Evolutionary conservation across 2,329 filamentous ascomycete species (phyloP).

Genomic region (Cordyceps cateniannulata): DNA sequence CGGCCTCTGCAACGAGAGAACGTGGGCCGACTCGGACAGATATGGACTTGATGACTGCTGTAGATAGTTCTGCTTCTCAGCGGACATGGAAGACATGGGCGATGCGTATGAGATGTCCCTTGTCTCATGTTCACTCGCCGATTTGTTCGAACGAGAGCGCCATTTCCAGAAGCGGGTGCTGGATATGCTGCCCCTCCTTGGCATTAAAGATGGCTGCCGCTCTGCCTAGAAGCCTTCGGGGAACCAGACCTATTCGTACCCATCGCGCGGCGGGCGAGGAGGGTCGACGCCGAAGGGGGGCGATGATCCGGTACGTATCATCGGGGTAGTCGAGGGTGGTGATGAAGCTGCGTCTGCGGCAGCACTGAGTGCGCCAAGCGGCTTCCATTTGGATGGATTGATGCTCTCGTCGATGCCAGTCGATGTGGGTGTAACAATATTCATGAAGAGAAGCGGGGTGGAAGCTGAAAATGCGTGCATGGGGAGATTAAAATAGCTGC

Average conservation of each 20-base stretch:
- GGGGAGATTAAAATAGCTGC: conserved; percentile 29
- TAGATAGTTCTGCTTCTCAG: conserved; percentile 4
- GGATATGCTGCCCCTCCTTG: conserved; percentile 28
- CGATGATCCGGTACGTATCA: not conserved
- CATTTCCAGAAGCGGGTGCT: conserved; percentile 34
- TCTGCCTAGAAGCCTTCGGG: conserved; percentile 59
- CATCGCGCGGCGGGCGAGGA: conserved; percentile 46
- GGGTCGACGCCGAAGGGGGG: conserved; percentile 38
- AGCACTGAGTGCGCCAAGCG: not conserved
- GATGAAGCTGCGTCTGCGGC: conserved; percentile 1
- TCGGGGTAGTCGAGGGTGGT: not conserved
- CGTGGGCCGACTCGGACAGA: conserved; percentile 41
- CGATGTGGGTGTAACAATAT: conserved; percentile 12
- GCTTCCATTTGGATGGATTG: not conserved
- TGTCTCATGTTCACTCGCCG: conserved; percentile 27
- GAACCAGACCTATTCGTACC: conserved; percentile 58
- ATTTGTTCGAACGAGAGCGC: conserved; percentile 31
- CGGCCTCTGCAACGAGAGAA: conserved; percentile 38
- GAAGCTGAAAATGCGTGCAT: conserved; percentile 13
- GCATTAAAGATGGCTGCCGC: conserved; percentile 29
- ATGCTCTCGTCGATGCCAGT: not conserved
- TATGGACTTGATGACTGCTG: conserved; percentile 34
- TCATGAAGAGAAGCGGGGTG: conserved; percentile 17
- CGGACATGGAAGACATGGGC: conserved; percentile 20
- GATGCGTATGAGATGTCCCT: conserved; percentile 19